Evolutionary conservation across 2,329 filamentous ascomycete species (phyloP).

Genomic region (Penicillium sumatraense): DNA sequence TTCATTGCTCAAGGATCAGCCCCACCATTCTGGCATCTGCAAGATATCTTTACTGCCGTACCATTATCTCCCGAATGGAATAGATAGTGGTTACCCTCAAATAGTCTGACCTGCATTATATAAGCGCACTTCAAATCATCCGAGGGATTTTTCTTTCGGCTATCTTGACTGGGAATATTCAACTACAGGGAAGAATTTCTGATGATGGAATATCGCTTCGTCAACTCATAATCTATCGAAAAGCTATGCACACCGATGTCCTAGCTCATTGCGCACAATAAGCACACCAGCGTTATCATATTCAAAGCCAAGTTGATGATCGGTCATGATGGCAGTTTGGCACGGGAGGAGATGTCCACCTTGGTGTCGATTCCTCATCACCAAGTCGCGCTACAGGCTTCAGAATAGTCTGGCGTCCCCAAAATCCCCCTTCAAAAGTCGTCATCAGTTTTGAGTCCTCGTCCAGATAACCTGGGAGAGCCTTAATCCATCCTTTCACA

Average conservation of each 20-base stretch:
- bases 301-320: conserved; percentile 12
- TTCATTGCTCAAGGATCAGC: conserved; percentile 12
- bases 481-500: conserved; percentile 17
- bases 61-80: neutral
- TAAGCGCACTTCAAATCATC: too few species aligned
- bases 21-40: conserved; percentile 20
- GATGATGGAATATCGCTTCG: too few species aligned
- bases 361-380: conserved; percentile 18
- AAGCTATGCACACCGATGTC: too few species aligned
- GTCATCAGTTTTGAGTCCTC: conserved; percentile 20
- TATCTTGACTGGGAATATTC: too few species aligned
- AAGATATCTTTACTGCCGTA: neutral
- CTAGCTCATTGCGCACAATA: too few species aligned
- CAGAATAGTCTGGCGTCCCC: conserved; percentile 17
- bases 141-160: too few species aligned
- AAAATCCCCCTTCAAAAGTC: conserved; percentile 15
- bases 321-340: conserved; percentile 18
- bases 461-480: conserved; percentile 20
- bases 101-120: too few species aligned
- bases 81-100: neutral
- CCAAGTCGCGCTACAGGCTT: conserved; percentile 16
- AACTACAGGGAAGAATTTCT: too few species aligned
- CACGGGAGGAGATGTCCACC: conserved; percentile 18
- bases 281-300: too few species aligned
- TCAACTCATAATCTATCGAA: too few species aligned